Base-by-base conservation (phyloP, 768 basidiomycete genomes). In the Leucosporidium creatinivorum region DNA sequence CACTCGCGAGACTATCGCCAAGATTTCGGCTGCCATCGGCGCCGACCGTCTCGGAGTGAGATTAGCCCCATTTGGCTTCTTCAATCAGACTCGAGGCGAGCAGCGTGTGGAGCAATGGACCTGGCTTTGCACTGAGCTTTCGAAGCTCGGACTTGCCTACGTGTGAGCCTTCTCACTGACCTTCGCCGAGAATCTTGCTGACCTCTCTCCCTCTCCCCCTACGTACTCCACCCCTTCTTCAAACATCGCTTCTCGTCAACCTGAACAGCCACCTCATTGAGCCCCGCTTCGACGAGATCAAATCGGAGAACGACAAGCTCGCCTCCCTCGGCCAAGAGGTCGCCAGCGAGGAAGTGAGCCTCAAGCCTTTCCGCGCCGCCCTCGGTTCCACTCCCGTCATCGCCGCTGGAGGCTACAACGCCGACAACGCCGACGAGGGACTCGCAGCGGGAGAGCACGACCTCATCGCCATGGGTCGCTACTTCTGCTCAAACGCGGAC, bases 31-130 rank as follows among this genome's bases (percentile, higher is more conserved):
- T 0, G 81, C 82, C 2, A 78, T 88, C 36, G 87, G 87, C 0
- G 74, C 79, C 36, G 81, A 83, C 26, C 80, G 80, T n/a, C 80
- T 83, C 3, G 84, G 78, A 0, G 78, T 89, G 36, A 80, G 87
- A 12, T 51, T 88, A 36, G 66, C 87, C 84, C 2, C 69, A 0
- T 65, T 75, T 39, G 64, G 62, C 26, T 50, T 65, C 30, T 75
- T 75, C 74, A 79, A 75, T 78, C 69, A 77, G 60, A 65, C 73
- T 19, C 48, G 51, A 4, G 76, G 76, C 0, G 54, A 69, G 56
- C 48, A 75, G 12, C 49, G 76, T 12, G 26, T 76, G 23, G 70
- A 72, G 58, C 76, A 77, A 57, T 77, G 76, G 76, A 66, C 65
- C 18, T 73, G 72, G 36, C 68, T 77, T 0, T 76, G 75, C 58